Evolutionary conservation across 1,284 basidiomycete species (phyloP).

Genomic region (Amylostereum chailletii): DNA sequence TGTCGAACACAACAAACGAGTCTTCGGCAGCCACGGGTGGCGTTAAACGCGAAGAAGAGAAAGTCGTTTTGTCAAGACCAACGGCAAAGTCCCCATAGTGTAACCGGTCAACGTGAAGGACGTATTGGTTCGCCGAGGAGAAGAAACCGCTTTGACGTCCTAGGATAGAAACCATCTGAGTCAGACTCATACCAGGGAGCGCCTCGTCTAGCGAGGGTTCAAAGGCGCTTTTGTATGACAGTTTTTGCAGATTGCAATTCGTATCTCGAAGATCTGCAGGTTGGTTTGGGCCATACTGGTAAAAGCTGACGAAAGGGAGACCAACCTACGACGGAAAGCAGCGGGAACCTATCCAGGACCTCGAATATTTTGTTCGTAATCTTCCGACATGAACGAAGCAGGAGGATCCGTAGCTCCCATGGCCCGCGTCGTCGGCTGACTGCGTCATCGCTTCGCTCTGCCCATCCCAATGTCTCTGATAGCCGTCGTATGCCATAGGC

Average conservation of each 20-base stretch:
- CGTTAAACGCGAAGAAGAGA: not conserved
- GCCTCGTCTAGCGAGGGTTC: slow-evolving; percentile 13
- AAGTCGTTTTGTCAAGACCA: not conserved
- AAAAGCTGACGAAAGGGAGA: slow-evolving; percentile 8
- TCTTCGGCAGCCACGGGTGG: not conserved
- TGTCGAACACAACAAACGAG: not conserved
- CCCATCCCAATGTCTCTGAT: slow-evolving; percentile 19
- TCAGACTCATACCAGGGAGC: slow-evolving; percentile 5
- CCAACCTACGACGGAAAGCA: slow-evolving; percentile 50
- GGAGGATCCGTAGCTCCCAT: slow-evolving; percentile 47
- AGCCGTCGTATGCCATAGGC: slow-evolving; percentile 38
- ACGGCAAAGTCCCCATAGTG: slow-evolving; percentile 3
- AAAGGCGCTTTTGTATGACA: slow-evolving; percentile 12
- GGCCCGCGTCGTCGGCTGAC: slow-evolving; percentile 31
- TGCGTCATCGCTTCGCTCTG: slow-evolving; percentile 11
- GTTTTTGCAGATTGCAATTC: slow-evolving; percentile 22
- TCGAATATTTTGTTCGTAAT: slow-evolving; percentile 33
- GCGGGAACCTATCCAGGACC: slow-evolving; percentile 34
- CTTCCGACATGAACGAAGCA: slow-evolving; percentile 36
- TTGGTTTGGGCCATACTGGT: slow-evolving; percentile 1
- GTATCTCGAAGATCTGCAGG: slow-evolving; percentile 46
- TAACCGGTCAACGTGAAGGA: slow-evolving; percentile 9
- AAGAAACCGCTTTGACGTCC: slow-evolving; percentile 1
- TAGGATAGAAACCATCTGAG: slow-evolving; percentile 6
- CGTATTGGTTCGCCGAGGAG: slow-evolving; percentile 6